Conservation (phyloP, 768 basidiomycete genomes). For the Tephrocybe rancida region DNA sequence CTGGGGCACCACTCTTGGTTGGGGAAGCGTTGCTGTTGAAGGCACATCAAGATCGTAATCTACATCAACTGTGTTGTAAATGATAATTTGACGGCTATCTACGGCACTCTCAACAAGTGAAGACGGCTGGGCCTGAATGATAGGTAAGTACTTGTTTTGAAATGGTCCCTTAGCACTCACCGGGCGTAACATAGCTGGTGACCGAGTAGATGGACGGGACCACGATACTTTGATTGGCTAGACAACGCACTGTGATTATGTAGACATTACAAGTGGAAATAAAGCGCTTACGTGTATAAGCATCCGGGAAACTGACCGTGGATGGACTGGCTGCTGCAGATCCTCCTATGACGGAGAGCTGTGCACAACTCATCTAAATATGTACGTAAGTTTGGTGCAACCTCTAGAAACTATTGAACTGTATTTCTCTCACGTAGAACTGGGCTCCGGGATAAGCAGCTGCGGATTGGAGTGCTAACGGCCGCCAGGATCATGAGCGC, state of each 20-base stretch:
- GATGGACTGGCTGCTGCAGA: slow-evolving; percentile 4
- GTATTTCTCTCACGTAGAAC: slow-evolving; percentile 35
- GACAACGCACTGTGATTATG: neutral
- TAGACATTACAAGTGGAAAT: neutral
- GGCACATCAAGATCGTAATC: slow-evolving; percentile 7
- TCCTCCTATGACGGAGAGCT: slow-evolving; percentile 11
- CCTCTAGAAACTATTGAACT: neutral
- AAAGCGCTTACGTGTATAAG: neutral
- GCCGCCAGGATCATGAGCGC: neutral
- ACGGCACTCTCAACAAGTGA: slow-evolving; percentile 25
- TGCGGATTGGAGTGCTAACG: slow-evolving; percentile 29
- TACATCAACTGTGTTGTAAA: neutral
- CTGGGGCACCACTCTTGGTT: slow-evolving; percentile 75
- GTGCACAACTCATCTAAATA: slow-evolving; percentile 29
- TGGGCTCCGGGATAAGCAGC: slow-evolving; percentile 43
- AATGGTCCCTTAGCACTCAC: neutral
- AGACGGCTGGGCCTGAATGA: slow-evolving; percentile 29
- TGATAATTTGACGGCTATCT: neutral
- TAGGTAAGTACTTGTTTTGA: neutral
- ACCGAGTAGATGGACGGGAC: slow-evolving; percentile 29
- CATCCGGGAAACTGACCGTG: slow-evolving; percentile 7
- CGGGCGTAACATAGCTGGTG: slow-evolving; percentile 20
- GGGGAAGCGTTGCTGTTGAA: slow-evolving; percentile 37
- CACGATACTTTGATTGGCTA: slow-evolving; percentile 32
- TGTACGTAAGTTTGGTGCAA: neutral